phyloP scores from a whole-genome alignment of 306 rosid species.

The Cucumis sativus region Cucumber_9930_V3 NC_026656.2:10634001-10634500 shows the following conservation, averaged over 20 bases:
- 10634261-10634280: neutral
- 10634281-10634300: neutral
- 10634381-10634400: neutral
- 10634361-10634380: neutral
- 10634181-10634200: neutral
- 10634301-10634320: neutral
- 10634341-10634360: neutral
- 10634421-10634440: slow-evolving; percentile 5
- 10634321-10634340: neutral
- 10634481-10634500: neutral
- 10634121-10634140: neutral
- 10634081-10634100: neutral
- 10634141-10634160: slow-evolving; percentile 38
- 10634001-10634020: neutral
- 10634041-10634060: neutral
- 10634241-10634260: slow-evolving; percentile 2
- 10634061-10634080: neutral
- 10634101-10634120: neutral
- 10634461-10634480: neutral
- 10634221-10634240: slow-evolving; percentile 2
- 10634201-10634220: neutral
- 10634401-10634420: slow-evolving; percentile 5
- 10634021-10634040: neutral
- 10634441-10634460: neutral
- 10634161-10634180: slow-evolving; percentile 42